These are phyloP conservation scores for Pyrenopolyporus hunteri DNA, from an alignment of 495 filamentous ascomycete genomes.

Conservation along the genomic window DNA sequence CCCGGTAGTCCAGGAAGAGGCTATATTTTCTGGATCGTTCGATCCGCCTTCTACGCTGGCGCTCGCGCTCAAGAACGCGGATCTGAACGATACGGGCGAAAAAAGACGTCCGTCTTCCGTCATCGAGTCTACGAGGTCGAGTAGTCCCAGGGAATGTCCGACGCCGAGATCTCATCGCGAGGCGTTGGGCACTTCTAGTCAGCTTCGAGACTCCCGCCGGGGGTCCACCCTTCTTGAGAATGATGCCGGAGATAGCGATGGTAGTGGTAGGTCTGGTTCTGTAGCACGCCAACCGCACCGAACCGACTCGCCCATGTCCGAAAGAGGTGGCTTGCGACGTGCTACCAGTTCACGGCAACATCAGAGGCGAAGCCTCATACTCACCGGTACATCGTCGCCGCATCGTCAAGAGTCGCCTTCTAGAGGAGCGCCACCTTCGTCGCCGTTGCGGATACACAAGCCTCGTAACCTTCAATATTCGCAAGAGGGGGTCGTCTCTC, in stretches of 20 bases:
- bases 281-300: slow-evolving; percentile 65
- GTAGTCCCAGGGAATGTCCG: slow-evolving; percentile 87
- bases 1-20: slow-evolving; percentile 50
- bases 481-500: slow-evolving; percentile 79
- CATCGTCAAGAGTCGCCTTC: slow-evolving; percentile 87
- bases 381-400: slow-evolving; percentile 75
- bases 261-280: slow-evolving; percentile 83
- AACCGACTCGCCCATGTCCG: slow-evolving; percentile 90
- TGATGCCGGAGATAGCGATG: slow-evolving; percentile 82
- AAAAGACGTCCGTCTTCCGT: slow-evolving; percentile 50
- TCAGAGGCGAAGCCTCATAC: slow-evolving; percentile 80
- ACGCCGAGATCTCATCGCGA: slow-evolving; percentile 89
- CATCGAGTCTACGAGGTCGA: slow-evolving; percentile 71
- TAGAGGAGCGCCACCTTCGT: slow-evolving; percentile 73
- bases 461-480: slow-evolving; percentile 74
- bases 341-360: slow-evolving; percentile 75
- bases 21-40: slow-evolving; percentile 59
- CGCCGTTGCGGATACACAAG: slow-evolving; percentile 85
- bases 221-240: slow-evolving; percentile 77
- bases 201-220: slow-evolving; percentile 68
- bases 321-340: slow-evolving; percentile 71
- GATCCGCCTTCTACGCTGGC: slow-evolving; percentile 64
- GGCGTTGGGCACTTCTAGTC: slow-evolving; percentile 64
- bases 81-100: slow-evolving; percentile 47
- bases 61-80: slow-evolving; percentile 58